Percentiles rank a stretch among this genome's conserved stretches.
phyloP scores from a whole-genome alignment of 305 asterid species.

The Ajuga reptans region DNA sequence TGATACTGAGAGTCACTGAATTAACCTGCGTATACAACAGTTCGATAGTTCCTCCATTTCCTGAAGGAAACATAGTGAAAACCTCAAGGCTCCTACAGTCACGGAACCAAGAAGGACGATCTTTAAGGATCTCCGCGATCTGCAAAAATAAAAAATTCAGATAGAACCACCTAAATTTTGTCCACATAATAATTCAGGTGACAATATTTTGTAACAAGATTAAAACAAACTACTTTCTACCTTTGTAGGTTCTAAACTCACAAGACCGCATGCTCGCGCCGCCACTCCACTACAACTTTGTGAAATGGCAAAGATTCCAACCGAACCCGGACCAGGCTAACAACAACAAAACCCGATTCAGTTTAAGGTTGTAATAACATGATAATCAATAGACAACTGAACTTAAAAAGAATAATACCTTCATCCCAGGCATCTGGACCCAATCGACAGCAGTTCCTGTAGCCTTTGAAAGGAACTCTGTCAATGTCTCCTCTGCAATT shows the following conservation, averaged over 20 bases:
- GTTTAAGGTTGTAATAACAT: not conserved
- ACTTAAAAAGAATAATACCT: conserved; percentile 37
- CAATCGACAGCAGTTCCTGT: conserved; percentile 99
- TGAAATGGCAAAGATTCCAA: conserved; percentile 98
- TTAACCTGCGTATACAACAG: conserved; percentile 78
- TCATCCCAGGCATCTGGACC: conserved; percentile 99
- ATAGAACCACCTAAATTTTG: not conserved
- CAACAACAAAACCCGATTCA: conserved; percentile 4
- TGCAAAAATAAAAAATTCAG: conserved; percentile 20
- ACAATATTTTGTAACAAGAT: not conserved
- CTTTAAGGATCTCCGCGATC: conserved; percentile 98
- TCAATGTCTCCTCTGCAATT: conserved; percentile 95
- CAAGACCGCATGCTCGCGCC: conserved; percentile 99
- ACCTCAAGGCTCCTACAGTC: conserved; percentile 98
- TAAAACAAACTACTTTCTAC: conserved; percentile 25
- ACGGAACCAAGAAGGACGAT: conserved; percentile 90
- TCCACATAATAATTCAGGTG: not conserved
- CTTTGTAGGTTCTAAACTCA: conserved; percentile 91
- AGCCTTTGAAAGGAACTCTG: conserved; percentile 99
- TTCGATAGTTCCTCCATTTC: conserved; percentile 89
- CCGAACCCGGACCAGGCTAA: conserved; percentile 99
- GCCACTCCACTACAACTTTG: conserved; percentile 95
- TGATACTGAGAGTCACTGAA: not conserved
- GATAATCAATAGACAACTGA: not conserved
- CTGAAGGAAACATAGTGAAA: conserved; percentile 90